Evolutionary conservation across 441 rosid species (phyloP).

Genomic region (Adansonia rubrostipa): DNA sequence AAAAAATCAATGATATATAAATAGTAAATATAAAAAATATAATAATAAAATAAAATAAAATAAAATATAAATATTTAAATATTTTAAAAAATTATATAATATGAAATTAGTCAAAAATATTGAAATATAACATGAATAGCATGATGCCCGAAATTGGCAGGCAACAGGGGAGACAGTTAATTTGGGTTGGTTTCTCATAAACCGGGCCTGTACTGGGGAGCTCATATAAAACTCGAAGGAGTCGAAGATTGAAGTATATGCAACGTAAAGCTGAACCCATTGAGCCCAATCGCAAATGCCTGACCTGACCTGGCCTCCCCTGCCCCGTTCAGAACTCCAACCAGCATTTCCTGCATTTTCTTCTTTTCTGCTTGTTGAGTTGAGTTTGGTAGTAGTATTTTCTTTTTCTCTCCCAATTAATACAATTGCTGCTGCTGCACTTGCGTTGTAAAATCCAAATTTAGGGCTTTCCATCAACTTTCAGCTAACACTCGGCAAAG

Average conservation of each 20-base stretch:
- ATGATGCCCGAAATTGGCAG: too few relatives aligned
- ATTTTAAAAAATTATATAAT: too few relatives aligned
- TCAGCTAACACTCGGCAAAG: slow-evolving; percentile 34
- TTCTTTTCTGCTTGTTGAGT: background rate
- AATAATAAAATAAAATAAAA: too few relatives aligned
- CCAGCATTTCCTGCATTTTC: background rate
- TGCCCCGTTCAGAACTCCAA: background rate
- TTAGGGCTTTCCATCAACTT: slow-evolving; percentile 32
- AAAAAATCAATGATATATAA: too few relatives aligned
- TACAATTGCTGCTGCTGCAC: background rate
- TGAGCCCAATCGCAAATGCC: background rate
- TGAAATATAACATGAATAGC: too few relatives aligned
- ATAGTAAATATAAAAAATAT: too few relatives aligned
- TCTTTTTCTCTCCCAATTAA: background rate
- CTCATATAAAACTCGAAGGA: background rate
- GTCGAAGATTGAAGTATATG: background rate
- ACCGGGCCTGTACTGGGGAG: background rate
- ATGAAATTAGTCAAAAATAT: too few relatives aligned
- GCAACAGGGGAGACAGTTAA: too few relatives aligned
- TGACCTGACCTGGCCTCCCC: background rate
- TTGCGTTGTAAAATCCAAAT: slow-evolving; percentile 24
- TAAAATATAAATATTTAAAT: too few relatives aligned
- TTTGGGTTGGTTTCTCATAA: too few relatives aligned
- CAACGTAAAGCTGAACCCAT: background rate
- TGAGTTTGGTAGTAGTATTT: background rate